Evolutionary conservation across 2,329 filamentous ascomycete genomes (phyloP).

Genomic region (Trematosphaeria pertusa): DNA sequence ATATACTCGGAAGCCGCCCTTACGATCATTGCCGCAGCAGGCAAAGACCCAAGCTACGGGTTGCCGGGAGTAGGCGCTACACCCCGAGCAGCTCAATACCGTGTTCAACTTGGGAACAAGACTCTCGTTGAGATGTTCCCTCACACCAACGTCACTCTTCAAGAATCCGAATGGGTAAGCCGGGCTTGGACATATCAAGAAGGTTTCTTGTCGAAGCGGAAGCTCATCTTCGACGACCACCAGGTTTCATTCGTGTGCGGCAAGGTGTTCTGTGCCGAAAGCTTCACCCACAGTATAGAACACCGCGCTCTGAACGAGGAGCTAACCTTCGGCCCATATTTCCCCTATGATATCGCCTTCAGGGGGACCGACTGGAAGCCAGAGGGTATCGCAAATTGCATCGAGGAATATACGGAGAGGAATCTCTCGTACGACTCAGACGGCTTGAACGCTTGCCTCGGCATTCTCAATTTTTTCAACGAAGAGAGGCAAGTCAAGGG

Average conservation of each 20-base stretch:
- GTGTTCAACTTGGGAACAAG: neutral
- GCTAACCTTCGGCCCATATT: neutral
- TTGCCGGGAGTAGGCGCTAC: conserved; percentile 12
- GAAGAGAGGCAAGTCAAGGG: neutral
- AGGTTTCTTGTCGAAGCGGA: conserved; percentile 1
- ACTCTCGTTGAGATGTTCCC: neutral
- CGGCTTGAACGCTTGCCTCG: conserved; percentile 1
- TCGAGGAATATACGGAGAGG: neutral
- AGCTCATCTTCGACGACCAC: neutral
- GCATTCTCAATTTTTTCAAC: neutral
- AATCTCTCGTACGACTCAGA: neutral
- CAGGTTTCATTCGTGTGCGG: conserved; percentile 1
- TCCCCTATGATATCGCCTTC: neutral
- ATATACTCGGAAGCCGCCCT: conserved; percentile 16
- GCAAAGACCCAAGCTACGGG: conserved; percentile 7
- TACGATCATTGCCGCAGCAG: conserved; percentile 19
- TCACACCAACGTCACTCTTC: neutral
- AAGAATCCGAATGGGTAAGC: neutral
- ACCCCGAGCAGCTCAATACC: neutral
- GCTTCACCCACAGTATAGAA: neutral
- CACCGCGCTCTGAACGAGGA: neutral
- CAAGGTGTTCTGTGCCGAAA: neutral
- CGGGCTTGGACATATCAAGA: conserved; percentile 4
- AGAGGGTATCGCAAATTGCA: neutral
- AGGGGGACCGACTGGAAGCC: neutral